phyloP scores from a whole-genome alignment of 306 rosid species.

The Trifolium repens region DNA sequence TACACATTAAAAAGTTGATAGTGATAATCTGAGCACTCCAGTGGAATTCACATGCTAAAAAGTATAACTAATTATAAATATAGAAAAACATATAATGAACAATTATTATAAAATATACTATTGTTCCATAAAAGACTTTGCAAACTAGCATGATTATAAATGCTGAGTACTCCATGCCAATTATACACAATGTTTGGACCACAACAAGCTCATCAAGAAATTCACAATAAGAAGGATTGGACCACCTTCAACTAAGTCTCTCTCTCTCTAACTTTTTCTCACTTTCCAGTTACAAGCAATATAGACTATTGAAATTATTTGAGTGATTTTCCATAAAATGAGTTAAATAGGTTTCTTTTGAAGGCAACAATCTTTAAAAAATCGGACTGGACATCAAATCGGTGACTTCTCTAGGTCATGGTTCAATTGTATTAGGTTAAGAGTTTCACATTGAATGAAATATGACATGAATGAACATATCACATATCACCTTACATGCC shows the following conservation, averaged over 20 bases:
- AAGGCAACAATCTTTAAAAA: conserved; percentile 1
- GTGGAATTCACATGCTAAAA: conserved; percentile 40
- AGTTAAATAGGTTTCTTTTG: background rate
- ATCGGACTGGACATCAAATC: too few species aligned
- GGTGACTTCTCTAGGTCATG: too few species aligned
- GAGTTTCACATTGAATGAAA: too few species aligned
- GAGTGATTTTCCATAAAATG: conserved; percentile 30
- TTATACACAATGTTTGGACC: conserved; percentile 60
- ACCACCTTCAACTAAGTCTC: conserved; percentile 61
- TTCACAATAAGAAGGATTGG: conserved; percentile 52
- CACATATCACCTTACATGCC: too few species aligned
- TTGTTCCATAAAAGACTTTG: conserved; percentile 37
- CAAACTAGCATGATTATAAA: conserved; percentile 45
- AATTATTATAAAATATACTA: conserved; percentile 20
- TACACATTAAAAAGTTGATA: conserved; percentile 33
- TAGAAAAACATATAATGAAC: background rate
- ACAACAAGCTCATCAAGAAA: conserved; percentile 59
- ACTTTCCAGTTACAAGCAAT: conserved; percentile 30
- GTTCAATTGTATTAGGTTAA: too few species aligned
- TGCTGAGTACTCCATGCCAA: conserved; percentile 45
- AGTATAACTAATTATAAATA: background rate
- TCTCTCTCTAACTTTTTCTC: conserved; percentile 37
- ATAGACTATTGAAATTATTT: conserved; percentile 19
- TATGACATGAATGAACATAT: too few species aligned
- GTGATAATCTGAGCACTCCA: conserved; percentile 16